phyloP scores from a whole-genome alignment of 495 filamentous ascomycete species.

The Podospora sp. region DNA sequence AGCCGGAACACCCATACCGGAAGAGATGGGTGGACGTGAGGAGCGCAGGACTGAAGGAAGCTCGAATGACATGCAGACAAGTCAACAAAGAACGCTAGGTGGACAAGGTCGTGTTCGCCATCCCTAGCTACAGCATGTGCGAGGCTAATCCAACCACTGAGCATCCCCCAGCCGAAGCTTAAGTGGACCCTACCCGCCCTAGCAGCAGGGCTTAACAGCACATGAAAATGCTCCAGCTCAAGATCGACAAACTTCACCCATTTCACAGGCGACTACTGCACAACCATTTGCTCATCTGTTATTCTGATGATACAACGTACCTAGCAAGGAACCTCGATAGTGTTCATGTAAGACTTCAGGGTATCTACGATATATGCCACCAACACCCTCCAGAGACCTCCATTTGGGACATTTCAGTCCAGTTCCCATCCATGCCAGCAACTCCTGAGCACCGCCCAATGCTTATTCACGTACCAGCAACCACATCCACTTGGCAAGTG shows the following conservation, averaged over 20 bases:
- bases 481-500: not conserved
- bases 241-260: no score
- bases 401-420: not conserved
- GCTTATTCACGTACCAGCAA: not conserved
- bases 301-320: not conserved
- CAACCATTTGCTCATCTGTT: not conserved
- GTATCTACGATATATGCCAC: slow-evolving; percentile 4
- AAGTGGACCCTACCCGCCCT: not conserved
- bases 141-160: not conserved
- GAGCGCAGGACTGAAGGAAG: no score
- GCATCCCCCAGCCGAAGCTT: not conserved
- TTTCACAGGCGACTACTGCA: no score
- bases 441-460: not conserved
- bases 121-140: slow-evolving; percentile 8
- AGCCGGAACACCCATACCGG: no score
- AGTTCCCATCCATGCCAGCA: not conserved
- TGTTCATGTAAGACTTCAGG: not conserved
- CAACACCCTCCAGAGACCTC: not conserved
- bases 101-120: slow-evolving; percentile 2
- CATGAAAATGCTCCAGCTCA: no score
- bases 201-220: no score
- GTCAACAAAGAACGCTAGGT: slow-evolving; percentile 14
- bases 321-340: not conserved
- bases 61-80: not conserved
- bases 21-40: no score